Percentiles rank a stretch among this genome's conserved stretches.
Evolutionary conservation across 192 early-diverging fungal species (phyloP).

Genomic region (Mortierella alpina): DNA sequence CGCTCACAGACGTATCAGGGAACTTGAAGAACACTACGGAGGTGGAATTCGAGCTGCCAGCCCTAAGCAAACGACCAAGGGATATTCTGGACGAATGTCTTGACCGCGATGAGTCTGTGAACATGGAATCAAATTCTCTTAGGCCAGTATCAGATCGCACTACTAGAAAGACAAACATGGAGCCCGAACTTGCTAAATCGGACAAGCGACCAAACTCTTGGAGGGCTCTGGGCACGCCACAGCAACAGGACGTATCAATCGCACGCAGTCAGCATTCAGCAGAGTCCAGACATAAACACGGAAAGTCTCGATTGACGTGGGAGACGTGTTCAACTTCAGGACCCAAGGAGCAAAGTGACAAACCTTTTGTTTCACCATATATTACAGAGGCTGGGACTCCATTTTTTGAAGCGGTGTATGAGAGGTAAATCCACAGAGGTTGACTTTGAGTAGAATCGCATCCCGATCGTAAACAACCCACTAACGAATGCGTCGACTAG

Average conservation of each 20-base stretch:
- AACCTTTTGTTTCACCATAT: conserved; percentile 24
- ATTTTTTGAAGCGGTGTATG: conserved; percentile 28
- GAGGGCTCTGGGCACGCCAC: conserved; percentile 20
- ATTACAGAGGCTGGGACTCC: conserved; percentile 17
- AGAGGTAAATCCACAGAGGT: conserved; percentile 13
- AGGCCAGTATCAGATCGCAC: neutral
- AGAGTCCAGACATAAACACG: neutral
- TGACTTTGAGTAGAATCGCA: too few relatives aligned
- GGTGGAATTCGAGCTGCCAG: conserved; percentile 23
- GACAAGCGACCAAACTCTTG: conserved; percentile 5
- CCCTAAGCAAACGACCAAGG: conserved; percentile 27
- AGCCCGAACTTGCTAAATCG: neutral
- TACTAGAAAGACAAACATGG: neutral
- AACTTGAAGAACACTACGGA: conserved; percentile 1
- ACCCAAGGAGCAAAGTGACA: neutral
- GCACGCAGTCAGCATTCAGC: neutral
- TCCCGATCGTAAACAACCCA: neutral
- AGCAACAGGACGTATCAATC: neutral
- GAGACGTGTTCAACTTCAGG: conserved; percentile 21
- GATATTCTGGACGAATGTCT: conserved; percentile 33
- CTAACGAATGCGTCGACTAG: neutral
- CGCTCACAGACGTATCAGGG: neutral
- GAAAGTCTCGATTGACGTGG: conserved; percentile 12
- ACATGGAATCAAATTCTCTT: too few relatives aligned
- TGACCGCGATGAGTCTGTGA: neutral